Percentiles rank a stretch among this genome's conserved stretches.
phyloP scores from a whole-genome alignment of 2,329 filamentous ascomycete genomes.

The Stagonosporopsis chrysanthemi region DNA sequence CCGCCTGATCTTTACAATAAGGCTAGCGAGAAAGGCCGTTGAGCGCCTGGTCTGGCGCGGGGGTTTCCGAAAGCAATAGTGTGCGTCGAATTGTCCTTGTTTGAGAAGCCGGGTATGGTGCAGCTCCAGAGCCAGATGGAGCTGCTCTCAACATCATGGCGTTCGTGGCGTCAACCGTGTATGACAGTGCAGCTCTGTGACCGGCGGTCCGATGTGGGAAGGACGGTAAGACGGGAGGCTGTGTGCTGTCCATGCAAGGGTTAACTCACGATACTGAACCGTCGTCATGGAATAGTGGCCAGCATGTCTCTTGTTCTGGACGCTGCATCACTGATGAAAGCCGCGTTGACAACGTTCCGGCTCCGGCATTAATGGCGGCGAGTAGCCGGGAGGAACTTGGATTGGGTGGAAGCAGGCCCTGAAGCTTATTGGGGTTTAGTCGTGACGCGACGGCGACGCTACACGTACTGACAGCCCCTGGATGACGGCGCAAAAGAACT shows the following conservation, averaged over 20 bases:
- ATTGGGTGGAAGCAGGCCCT: slow-evolving; percentile 17
- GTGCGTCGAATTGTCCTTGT: slow-evolving; percentile 14
- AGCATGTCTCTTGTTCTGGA: slow-evolving; percentile 6
- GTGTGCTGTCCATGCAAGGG: slow-evolving; percentile 22
- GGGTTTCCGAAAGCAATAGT: slow-evolving; percentile 25
- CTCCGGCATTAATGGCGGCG: slow-evolving; percentile 12
- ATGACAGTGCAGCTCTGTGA: slow-evolving; percentile 33
- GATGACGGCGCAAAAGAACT: slow-evolving; percentile 29
- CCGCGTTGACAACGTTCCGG: slow-evolving; percentile 10
- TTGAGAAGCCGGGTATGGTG: slow-evolving; percentile 25
- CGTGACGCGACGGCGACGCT: slow-evolving; percentile 35
- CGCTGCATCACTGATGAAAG: not conserved
- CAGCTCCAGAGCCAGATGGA: slow-evolving; percentile 29
- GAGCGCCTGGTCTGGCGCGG: slow-evolving; percentile 23
- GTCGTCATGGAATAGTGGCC: slow-evolving; percentile 15
- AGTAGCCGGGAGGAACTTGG: not conserved
- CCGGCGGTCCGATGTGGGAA: slow-evolving; percentile 13
- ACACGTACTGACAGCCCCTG: slow-evolving; percentile 44
- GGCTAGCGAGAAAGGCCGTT: slow-evolving; percentile 13
- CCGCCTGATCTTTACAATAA: slow-evolving; percentile 19
- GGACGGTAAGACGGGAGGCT: slow-evolving; percentile 19
- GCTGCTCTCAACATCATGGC: slow-evolving; percentile 39
- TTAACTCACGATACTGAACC: slow-evolving; percentile 8
- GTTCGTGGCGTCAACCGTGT: slow-evolving; percentile 38
- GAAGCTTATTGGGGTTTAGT: slow-evolving; percentile 19